Conservation (phyloP, 2,329 filamentous ascomycete genomes). For the Diplodia intermedia region DNA sequence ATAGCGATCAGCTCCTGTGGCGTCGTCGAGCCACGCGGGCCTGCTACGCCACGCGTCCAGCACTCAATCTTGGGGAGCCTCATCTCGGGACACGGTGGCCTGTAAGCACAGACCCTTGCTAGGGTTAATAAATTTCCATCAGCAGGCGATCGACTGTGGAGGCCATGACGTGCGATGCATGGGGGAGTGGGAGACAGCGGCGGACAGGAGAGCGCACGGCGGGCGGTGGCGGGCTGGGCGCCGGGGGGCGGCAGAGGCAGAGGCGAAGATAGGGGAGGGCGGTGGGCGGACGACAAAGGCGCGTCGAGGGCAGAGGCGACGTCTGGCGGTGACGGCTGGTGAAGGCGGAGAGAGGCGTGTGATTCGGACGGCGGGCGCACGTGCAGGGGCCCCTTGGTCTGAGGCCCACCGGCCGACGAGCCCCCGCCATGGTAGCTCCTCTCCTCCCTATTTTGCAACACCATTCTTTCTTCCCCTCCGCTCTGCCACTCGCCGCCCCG, state of each 20-base stretch:
- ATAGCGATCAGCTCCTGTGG: conserved; percentile 23
- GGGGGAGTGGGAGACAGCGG: conserved; percentile 19
- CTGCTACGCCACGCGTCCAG: conserved; percentile 16
- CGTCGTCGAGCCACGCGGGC: conserved; percentile 8
- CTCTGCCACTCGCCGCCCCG: neutral
- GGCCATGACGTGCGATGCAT: conserved; percentile 23
- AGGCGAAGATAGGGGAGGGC: conserved; percentile 7
- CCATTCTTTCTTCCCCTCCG: conserved; percentile 21
- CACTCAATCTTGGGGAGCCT: conserved; percentile 19
- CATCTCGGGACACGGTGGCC: conserved; percentile 30
- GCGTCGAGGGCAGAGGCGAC: neutral
- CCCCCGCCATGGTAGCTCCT: conserved; percentile 25
- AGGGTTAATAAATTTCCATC: conserved; percentile 29
- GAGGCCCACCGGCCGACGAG: conserved; percentile 12
- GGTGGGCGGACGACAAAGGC: neutral
- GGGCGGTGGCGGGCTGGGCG: neutral
- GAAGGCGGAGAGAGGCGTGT: conserved; percentile 16
- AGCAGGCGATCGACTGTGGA: conserved; percentile 23
- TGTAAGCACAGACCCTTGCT: conserved; percentile 12
- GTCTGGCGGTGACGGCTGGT: conserved; percentile 15
- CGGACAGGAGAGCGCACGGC: neutral
- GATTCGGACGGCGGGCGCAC: conserved; percentile 24
- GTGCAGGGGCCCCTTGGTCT: conserved; percentile 10
- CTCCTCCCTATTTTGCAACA: conserved; percentile 32
- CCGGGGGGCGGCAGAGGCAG: neutral